A percentile compares a stretch with the other conserved stretches of the same genome.
These are phyloP conservation scores for Russula olivacea DNA, from an alignment of 768 basidiomycete species.

Conservation along the genomic window DNA sequence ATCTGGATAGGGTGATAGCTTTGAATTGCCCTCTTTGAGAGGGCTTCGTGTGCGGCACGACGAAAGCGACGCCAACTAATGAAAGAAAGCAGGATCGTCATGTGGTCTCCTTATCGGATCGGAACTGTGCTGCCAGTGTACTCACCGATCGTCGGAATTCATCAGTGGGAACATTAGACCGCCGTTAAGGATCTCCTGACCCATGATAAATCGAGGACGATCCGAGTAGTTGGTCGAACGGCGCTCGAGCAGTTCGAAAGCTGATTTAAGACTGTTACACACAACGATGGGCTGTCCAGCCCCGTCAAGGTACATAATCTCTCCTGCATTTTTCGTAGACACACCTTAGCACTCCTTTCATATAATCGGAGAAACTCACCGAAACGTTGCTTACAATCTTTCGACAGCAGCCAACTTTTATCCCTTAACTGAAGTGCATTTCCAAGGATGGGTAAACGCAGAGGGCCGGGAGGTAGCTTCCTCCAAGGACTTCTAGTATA, in stretches of 20 bases:
- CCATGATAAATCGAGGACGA: constrained; percentile 21
- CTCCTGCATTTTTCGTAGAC: not conserved
- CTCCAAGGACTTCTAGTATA: constrained; percentile 9
- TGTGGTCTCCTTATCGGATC: not conserved
- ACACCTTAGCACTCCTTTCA: not conserved
- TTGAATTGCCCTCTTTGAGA: constrained; percentile 27
- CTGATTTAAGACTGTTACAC: constrained; percentile 2
- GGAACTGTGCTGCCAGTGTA: not conserved
- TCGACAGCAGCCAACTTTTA: not conserved
- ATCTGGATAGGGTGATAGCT: constrained; percentile 29
- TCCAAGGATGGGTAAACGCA: constrained; percentile 1
- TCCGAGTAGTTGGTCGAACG: constrained; percentile 30
- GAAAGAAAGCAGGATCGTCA: not conserved
- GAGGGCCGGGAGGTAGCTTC: constrained; percentile 5
- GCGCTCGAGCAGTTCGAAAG: constrained; percentile 27
- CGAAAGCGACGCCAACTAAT: constrained; percentile 35
- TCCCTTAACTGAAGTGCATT: not conserved
- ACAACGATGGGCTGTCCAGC: constrained; percentile 22
- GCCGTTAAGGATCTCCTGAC: constrained; percentile 12
- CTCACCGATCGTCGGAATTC: not conserved
- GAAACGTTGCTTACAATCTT: constrained; percentile 4
- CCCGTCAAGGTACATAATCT: constrained; percentile 26
- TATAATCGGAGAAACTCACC: not conserved
- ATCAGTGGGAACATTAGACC: constrained; percentile 6
- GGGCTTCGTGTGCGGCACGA: constrained; percentile 31